Conservation (phyloP, 805 yeast species). For the Saccharomycopsis malanga region DNA sequence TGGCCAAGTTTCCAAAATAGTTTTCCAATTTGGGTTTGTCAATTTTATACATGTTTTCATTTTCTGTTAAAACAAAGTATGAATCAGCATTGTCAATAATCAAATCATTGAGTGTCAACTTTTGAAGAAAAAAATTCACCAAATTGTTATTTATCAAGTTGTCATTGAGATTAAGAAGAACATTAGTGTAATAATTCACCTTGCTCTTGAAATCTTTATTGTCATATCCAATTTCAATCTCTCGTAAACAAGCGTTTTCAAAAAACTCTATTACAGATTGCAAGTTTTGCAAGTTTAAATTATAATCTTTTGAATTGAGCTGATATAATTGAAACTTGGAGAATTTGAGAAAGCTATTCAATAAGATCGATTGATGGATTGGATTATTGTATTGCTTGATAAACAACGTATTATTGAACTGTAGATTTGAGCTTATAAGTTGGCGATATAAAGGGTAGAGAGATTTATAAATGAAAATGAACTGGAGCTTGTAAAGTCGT, state of each 20-base stretch:
- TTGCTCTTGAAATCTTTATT: conserved; percentile 36
- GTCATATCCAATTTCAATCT: conserved; percentile 54
- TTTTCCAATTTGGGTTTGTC: conserved; percentile 24
- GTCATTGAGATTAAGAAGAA: conserved; percentile 29
- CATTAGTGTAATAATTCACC: conserved; percentile 29
- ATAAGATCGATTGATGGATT: conserved; percentile 42
- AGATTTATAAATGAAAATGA: conserved; percentile 33
- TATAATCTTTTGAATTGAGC: conserved; percentile 29
- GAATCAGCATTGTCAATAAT: conserved; percentile 32
- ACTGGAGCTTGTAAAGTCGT: conserved; percentile 30
- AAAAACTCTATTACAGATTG: conserved; percentile 58
- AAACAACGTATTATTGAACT: conserved; percentile 36
- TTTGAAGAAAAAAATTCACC: conserved; percentile 36
- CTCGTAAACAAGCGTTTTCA: conserved; percentile 61
- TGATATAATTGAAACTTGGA: conserved; percentile 31
- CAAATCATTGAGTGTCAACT: conserved; percentile 30
- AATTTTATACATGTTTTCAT: conserved; percentile 22
- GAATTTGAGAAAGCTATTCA: conserved; percentile 36
- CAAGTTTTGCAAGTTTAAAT: conserved; percentile 30
- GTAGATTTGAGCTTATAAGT: conserved; percentile 33
- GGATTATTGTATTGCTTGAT: conserved; percentile 43
- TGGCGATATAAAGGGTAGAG: conserved; percentile 42
- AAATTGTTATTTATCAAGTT: conserved; percentile 33
- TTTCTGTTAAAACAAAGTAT: conserved; percentile 22
- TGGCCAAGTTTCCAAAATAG: conserved; percentile 26